Evolutionary conservation across 1,139 yeast genomes (phyloP).

Genomic region (Debaryomyces psychrophilus): DNA sequence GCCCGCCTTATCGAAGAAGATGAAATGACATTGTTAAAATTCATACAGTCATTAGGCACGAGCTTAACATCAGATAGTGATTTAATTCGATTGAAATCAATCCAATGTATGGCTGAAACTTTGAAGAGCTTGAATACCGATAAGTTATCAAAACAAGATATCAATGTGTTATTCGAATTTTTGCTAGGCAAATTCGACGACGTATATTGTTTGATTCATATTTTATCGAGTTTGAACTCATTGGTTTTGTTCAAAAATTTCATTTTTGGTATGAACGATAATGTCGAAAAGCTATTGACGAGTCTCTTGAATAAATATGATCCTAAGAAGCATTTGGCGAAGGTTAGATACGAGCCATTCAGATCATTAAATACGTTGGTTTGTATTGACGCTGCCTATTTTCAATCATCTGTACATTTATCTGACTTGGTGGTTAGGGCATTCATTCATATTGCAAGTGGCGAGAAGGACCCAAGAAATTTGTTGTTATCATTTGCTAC

Average conservation of each 20-base stretch:
- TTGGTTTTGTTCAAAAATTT: slow-evolving; percentile 55
- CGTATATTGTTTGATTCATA: slow-evolving; percentile 52
- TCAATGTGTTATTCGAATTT: slow-evolving; percentile 68
- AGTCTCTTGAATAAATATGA: slow-evolving; percentile 52
- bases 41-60: slow-evolving; percentile 42
- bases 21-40: slow-evolving; percentile 35
- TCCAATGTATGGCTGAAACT: slow-evolving; percentile 60
- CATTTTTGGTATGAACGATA: slow-evolving; percentile 26
- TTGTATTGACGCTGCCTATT: slow-evolving; percentile 22
- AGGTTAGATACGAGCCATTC: slow-evolving; percentile 65
- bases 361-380: slow-evolving; percentile 45
- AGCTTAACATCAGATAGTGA: slow-evolving; percentile 72
- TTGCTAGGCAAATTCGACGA: slow-evolving; percentile 70
- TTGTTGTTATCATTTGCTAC: slow-evolving; percentile 69
- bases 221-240: slow-evolving; percentile 58
- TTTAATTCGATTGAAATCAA: slow-evolving; percentile 51
- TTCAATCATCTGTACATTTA: slow-evolving; percentile 17
- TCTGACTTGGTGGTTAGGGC: slow-evolving; percentile 52
- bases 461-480: slow-evolving; percentile 95
- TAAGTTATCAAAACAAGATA: slow-evolving; percentile 60
- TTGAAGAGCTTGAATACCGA: slow-evolving; percentile 39
- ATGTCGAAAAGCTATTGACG: slow-evolving; percentile 39
- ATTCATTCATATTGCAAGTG: slow-evolving; percentile 70
- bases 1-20: slow-evolving; percentile 25
- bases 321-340: slow-evolving; percentile 66